phyloP scores from a whole-genome alignment of 1,284 basidiomycete species.

The Mycosarcoma mackinlayi region DNA sequence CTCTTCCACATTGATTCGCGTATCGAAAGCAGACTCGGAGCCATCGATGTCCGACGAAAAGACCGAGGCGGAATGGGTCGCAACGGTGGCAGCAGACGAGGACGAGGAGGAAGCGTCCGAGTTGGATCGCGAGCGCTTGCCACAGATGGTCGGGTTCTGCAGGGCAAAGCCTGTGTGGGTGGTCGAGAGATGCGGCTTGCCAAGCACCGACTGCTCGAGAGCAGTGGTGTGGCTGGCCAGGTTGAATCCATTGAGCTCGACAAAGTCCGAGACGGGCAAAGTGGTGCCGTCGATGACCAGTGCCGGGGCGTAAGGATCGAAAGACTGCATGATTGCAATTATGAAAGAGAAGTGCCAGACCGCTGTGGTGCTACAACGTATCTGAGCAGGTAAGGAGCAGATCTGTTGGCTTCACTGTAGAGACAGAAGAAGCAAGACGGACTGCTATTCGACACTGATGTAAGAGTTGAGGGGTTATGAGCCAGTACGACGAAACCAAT shows the following conservation, averaged over 20 bases:
- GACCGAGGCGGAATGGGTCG: slow-evolving; percentile 46
- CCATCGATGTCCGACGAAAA: slow-evolving; percentile 40
- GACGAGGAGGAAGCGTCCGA: slow-evolving; percentile 42
- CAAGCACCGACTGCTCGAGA: slow-evolving; percentile 48
- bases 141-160: slow-evolving; percentile 25
- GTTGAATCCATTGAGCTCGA: slow-evolving; percentile 48
- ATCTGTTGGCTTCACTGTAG: slow-evolving; percentile 13
- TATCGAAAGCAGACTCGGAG: slow-evolving; percentile 25
- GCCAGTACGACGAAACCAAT: slow-evolving; percentile 55
- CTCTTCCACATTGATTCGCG: slow-evolving; percentile 37
- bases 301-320: slow-evolving; percentile 16
- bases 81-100: slow-evolving; percentile 32
- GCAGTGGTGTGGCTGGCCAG: slow-evolving; percentile 46
- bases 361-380: slow-evolving; percentile 19
- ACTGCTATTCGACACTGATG: slow-evolving; percentile 8
- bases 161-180: slow-evolving; percentile 2
- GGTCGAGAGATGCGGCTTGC: slow-evolving; percentile 33
- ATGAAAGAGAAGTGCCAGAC: slow-evolving; percentile 5
- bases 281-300: slow-evolving; percentile 24
- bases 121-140: slow-evolving; percentile 49
- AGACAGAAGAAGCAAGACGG: slow-evolving; percentile 10
- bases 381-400: slow-evolving; percentile 17
- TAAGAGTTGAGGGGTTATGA: slow-evolving; percentile 17
- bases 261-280: slow-evolving; percentile 22
- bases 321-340: slow-evolving; percentile 23